Evolutionary conservation across 192 early-diverging fungal species (phyloP), one percentile per base, ranked within the genome.

Genomic region (Rhizophagus sp.): DNA sequence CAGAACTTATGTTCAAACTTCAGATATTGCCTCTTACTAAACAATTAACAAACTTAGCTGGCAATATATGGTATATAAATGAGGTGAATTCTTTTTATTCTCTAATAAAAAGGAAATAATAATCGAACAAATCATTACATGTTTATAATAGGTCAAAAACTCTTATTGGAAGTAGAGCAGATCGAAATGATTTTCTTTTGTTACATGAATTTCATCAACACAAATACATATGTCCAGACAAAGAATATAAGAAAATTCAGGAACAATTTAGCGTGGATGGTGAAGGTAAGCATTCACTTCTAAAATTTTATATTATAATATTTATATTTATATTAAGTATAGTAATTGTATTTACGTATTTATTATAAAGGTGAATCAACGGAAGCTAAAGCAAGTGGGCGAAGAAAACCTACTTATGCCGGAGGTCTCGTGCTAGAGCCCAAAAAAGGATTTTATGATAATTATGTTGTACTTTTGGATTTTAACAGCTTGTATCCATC

Each of bases 401-500:
- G 89, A n/a, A 88, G 94, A 70, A 98, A 98, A 79, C 94, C 98
- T 3, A 94, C 94, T 0, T 99, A 97, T 71, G 83, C 95, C 3
- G 98, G 98, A 73, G 98, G 97, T 72, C 89, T 99, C 9, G 97
- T 99, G 2, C 85, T 99, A 80, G 98, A 99, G 75, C 98, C 98
- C 49, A 97, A 98, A 82, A 96, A 93, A 75, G 97, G 98, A 4
- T 93, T 98, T 79, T 98, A 99, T 83, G 97, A 99, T 83, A 93
- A 94, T 50, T 99, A 88, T 82, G 95, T 99, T 5, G 83, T 99
- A 24, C 85, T 98, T 52, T 87, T 99, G 69, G 98, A 99, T 89
- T 99, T 99, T 85, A 99, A 99, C 91, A 95, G 94, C 88, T 90
- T 99, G 92, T 99, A 99, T 79, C 97, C 98, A 69, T 97, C 97